Conservation (phyloP, 345 rosid genomes). For the Odontarrhena argentea region DNA sequence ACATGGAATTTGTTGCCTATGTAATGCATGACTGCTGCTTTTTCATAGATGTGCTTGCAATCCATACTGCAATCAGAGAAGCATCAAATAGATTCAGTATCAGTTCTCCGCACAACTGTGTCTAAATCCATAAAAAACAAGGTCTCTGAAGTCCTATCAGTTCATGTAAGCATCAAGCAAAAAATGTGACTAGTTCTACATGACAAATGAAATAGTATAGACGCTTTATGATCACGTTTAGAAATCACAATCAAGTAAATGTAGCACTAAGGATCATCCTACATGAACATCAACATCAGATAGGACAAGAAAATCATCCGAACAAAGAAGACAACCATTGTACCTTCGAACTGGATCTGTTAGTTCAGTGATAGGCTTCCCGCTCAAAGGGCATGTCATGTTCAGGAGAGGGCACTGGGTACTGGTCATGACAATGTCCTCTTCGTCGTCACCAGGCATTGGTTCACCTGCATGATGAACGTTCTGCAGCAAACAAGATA, state of each 20-base stretch:
- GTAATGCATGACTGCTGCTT: slow-evolving; percentile 53
- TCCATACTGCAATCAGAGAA: slow-evolving; percentile 55
- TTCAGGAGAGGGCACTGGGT: slow-evolving; percentile 78
- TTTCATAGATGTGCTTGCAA: slow-evolving; percentile 88
- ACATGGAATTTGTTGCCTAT: slow-evolving; percentile 45
- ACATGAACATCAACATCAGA: slow-evolving; percentile 1
- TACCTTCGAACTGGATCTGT: slow-evolving; percentile 92
- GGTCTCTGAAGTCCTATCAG: neutral
- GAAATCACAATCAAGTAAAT: neutral
- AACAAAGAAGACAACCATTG: slow-evolving; percentile 15
- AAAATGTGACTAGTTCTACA: slow-evolving; percentile 8
- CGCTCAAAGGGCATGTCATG: slow-evolving; percentile 73
- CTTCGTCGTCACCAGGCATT: slow-evolving; percentile 95
- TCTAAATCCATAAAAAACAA: slow-evolving; percentile 2
- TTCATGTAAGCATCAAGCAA: slow-evolving; percentile 8
- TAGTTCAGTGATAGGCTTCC: slow-evolving; percentile 73
- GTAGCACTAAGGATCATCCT: slow-evolving; percentile 5
- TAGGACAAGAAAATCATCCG: neutral
- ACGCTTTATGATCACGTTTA: slow-evolving; percentile 6
- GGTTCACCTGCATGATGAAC: slow-evolving; percentile 87
- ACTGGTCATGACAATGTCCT: slow-evolving; percentile 82
- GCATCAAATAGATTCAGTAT: slow-evolving; percentile 17
- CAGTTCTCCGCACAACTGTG: neutral
- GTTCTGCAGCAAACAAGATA: slow-evolving; percentile 51
- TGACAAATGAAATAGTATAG: neutral